Percentiles rank a stretch among this genome's conserved stretches.
Evolutionary conservation across 2,329 filamentous ascomycete genomes (phyloP).

Genomic region (Diaporthe vaccinii): DNA sequence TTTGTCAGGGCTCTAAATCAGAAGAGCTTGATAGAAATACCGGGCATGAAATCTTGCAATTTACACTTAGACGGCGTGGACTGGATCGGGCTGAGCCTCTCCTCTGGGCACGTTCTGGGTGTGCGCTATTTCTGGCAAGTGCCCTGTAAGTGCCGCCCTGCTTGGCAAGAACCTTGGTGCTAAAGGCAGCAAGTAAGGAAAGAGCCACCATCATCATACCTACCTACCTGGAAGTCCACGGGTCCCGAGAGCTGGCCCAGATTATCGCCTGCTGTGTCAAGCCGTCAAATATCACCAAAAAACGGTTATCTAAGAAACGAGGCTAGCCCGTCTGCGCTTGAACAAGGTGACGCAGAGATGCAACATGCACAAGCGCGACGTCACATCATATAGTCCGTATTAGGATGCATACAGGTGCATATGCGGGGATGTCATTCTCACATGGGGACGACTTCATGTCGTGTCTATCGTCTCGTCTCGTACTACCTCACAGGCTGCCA

Average conservation of each 20-base stretch:
- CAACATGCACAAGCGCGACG: neutral
- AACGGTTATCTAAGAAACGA: neutral
- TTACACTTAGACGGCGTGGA: neutral
- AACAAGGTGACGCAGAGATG: neutral
- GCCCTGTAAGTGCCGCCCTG: conserved; percentile 8
- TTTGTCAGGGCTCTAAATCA: neutral
- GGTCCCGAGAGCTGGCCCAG: conserved; percentile 5
- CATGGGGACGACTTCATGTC: neutral
- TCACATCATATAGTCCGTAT: neutral
- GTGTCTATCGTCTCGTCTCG: neutral
- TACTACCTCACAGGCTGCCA: neutral
- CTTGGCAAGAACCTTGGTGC: neutral
- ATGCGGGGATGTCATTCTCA: neutral
- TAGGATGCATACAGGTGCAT: neutral
- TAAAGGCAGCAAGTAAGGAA: neutral
- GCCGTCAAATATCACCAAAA: neutral
- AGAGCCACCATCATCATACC: neutral
- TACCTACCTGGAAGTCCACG: neutral
- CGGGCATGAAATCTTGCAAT: neutral
- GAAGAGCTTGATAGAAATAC: neutral
- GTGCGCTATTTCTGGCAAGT: neutral
- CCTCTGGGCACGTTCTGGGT: neutral
- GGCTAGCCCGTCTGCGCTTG: neutral
- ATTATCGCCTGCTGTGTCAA: neutral
- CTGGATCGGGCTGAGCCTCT: neutral